Percentiles rank a stretch among this genome's conserved stretches.
phyloP scores from a whole-genome alignment of 2,329 filamentous ascomycete genomes.

The Aspergillus unguis region DNA sequence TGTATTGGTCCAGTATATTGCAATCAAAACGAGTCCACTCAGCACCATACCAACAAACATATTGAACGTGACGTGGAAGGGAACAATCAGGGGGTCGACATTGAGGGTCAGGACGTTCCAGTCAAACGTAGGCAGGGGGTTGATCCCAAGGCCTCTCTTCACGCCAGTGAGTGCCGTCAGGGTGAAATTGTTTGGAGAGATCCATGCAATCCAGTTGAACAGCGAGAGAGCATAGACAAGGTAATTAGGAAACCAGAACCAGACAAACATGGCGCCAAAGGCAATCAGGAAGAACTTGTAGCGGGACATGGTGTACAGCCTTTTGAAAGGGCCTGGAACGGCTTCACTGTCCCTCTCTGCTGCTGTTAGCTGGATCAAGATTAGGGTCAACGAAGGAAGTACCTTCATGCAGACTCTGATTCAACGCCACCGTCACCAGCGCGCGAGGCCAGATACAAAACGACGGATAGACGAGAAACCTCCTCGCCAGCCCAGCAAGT shows the following conservation, averaged over 20 bases:
- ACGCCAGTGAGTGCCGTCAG: conserved; percentile 4
- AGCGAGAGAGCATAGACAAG: conserved; percentile 8
- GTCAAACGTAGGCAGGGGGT: conserved; percentile 10
- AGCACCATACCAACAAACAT: conserved; percentile 2
- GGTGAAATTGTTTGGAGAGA: conserved; percentile 6
- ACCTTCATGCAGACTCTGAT: conserved; percentile 7
- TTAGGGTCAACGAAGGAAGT: background rate
- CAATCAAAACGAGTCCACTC: background rate
- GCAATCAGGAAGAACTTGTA: conserved; percentile 10
- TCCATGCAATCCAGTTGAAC: conserved; percentile 14
- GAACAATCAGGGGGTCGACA: conserved; percentile 5
- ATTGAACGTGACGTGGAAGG: conserved; percentile 7
- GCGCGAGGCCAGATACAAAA: conserved; percentile 7
- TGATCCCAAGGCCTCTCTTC: conserved; percentile 6
- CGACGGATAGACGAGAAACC: conserved; percentile 11
- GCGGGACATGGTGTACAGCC: background rate
- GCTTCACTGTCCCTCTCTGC: background rate
- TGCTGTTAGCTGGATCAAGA: background rate
- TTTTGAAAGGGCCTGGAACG: background rate
- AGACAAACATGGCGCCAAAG: conserved; percentile 9
- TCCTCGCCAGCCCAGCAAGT: conserved; percentile 5
- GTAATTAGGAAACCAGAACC: conserved; percentile 9
- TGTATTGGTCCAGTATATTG: conserved; percentile 7
- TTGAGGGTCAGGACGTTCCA: conserved; percentile 6
- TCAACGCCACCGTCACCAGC: conserved; percentile 9